Conservation (phyloP, 2,329 filamentous ascomycete species). For the Xylariomycetidae sp. region DNA sequence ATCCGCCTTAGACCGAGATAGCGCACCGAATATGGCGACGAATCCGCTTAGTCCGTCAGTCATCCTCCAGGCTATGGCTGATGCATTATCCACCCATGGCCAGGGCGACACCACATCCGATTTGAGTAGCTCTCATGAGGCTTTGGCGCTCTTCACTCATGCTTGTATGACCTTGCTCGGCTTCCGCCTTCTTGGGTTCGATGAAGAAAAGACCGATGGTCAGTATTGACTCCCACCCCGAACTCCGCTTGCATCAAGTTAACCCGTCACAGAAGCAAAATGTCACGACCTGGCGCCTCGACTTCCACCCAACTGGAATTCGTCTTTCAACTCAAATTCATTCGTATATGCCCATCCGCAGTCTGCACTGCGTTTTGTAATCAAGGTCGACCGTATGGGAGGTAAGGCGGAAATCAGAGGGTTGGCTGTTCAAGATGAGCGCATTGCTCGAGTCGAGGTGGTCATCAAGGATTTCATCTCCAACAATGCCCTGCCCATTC, state of each 20-base stretch:
- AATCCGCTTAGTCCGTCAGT: constrained; percentile 39
- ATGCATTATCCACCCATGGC: constrained; percentile 52
- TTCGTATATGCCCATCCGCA: constrained; percentile 87
- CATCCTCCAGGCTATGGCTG: constrained; percentile 53
- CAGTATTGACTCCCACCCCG: constrained; percentile 18
- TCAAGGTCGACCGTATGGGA: constrained; percentile 79
- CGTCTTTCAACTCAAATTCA: constrained; percentile 62
- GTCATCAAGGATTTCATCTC: constrained; percentile 71
- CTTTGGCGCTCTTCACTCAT: constrained; percentile 77
- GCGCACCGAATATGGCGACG: constrained; percentile 14
- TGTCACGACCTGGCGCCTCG: constrained; percentile 54
- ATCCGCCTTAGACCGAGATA: no score
- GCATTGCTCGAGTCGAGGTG: constrained; percentile 73
- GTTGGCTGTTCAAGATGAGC: constrained; percentile 74
- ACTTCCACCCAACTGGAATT: constrained; percentile 78
- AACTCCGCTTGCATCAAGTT: background rate
- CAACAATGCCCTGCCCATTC: constrained; percentile 48
- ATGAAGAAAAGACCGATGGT: constrained; percentile 75
- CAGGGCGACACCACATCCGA: constrained; percentile 53
- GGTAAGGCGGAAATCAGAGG: constrained; percentile 80
- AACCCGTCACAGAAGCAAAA: constrained; percentile 44
- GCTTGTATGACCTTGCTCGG: constrained; percentile 75
- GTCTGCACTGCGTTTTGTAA: constrained; percentile 76
- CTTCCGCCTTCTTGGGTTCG: constrained; percentile 78
- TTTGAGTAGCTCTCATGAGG: constrained; percentile 71